A percentile compares a stretch with the other conserved stretches of the same genome.
Conservation (phyloP, 2,329 filamentous ascomycete genomes). For the Pestalotiopsis sp. region DNA sequence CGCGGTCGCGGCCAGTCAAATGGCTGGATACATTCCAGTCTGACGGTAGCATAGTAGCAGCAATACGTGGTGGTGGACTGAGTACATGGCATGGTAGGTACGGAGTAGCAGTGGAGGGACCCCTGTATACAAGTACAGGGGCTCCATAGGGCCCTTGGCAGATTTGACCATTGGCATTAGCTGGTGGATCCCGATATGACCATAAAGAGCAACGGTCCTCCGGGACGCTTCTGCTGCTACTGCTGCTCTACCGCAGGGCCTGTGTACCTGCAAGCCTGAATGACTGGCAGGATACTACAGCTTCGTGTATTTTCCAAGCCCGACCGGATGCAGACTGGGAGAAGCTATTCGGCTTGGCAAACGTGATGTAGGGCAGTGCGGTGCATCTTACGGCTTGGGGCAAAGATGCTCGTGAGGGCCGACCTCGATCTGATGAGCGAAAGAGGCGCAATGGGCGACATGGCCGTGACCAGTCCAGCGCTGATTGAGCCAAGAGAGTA, state of each 20-base stretch:
- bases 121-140: not conserved
- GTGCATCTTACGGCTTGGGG: not conserved
- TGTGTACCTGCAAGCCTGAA: constrained; percentile 2
- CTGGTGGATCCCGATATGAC: constrained; percentile 3
- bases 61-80: not conserved
- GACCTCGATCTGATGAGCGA: not conserved
- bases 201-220: constrained; percentile 9
- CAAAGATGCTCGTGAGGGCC: not conserved
- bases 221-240: not conserved
- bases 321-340: not conserved
- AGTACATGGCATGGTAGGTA: not conserved
- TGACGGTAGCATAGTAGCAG: not conserved
- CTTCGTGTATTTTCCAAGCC: not conserved
- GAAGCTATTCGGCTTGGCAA: constrained; percentile 1
- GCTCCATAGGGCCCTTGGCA: not conserved
- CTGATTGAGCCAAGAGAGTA: not conserved
- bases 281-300: not conserved
- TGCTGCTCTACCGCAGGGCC: not conserved
- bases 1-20: not conserved
- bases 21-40: not conserved
- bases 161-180: constrained; percentile 6
- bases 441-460: not conserved
- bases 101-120: not conserved
- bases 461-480: not conserved
- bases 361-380: not conserved